These are phyloP conservation scores for Plasmopara muralis DNA, from an alignment of 352 stramenopile genomes.

Conservation along the genomic window DNA sequence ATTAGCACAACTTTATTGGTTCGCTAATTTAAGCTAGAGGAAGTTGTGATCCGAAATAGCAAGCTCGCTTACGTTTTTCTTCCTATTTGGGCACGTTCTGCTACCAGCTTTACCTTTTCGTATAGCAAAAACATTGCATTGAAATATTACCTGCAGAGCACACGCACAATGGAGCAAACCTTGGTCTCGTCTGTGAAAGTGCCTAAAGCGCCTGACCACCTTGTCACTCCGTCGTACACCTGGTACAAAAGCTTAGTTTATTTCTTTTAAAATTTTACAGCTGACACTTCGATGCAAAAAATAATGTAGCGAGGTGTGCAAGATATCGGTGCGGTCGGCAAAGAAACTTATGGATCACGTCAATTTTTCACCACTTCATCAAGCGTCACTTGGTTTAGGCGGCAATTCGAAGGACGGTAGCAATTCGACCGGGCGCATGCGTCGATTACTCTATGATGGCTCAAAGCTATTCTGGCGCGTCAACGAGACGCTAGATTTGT, in stretches of 20 bases:
- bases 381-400: slow-evolving; percentile 60
- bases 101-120: neutral
- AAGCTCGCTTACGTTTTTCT: slow-evolving; percentile 1
- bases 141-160: too few relatives aligned
- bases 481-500: slow-evolving; percentile 81
- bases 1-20: neutral
- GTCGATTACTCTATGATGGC: slow-evolving; percentile 71
- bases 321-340: slow-evolving; percentile 81
- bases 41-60: slow-evolving; percentile 19
- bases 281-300: slow-evolving; percentile 5
- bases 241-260: slow-evolving; percentile 29
- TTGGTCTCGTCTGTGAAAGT: slow-evolving; percentile 14
- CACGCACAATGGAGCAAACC: slow-evolving; percentile 8
- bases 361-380: slow-evolving; percentile 84
- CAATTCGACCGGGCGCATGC: slow-evolving; percentile 26
- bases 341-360: slow-evolving; percentile 85
- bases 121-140: neutral
- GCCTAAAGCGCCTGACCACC: slow-evolving; percentile 18
- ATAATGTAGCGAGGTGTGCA: slow-evolving; percentile 68
- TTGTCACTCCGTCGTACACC: slow-evolving; percentile 58
- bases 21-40: neutral
- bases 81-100: neutral
- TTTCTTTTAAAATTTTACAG: neutral
- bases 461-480: slow-evolving; percentile 85
- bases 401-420: slow-evolving; percentile 11